phyloP scores from a whole-genome alignment of 805 yeast genomes.

The Helenozyma rhizophorensis region DNA sequence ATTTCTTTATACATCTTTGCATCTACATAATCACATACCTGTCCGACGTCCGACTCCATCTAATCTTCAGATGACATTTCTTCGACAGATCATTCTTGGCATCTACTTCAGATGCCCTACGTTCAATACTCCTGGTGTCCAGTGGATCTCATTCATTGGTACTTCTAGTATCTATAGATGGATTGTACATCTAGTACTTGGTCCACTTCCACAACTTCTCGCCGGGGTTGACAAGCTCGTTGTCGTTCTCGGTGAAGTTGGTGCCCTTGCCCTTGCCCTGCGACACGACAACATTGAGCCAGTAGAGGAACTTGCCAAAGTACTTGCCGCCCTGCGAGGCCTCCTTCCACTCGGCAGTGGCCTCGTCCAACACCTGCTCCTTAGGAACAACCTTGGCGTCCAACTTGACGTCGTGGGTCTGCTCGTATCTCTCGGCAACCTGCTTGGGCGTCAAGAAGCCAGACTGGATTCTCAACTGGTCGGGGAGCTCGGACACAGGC shows the following conservation, averaged over 20 bases:
- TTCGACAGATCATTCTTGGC: too few relatives aligned
- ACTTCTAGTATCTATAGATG: too few relatives aligned
- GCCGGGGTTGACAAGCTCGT: conserved; percentile 44
- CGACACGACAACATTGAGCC: conserved; percentile 26
- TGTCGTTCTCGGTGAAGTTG: conserved; percentile 26
- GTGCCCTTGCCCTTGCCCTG: conserved; percentile 41
- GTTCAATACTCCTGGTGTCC: too few relatives aligned
- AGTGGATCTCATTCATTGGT: too few relatives aligned
- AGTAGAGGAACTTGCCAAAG: conserved; percentile 30
- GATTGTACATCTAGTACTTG: conserved; percentile 23
- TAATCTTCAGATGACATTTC: too few relatives aligned
- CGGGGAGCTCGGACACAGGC: conserved; percentile 35
- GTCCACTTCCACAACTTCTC: conserved; percentile 44
- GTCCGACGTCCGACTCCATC: too few relatives aligned
- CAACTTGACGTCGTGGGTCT: conserved; percentile 26
- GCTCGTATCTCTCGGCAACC: conserved; percentile 37
- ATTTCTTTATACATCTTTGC: too few relatives aligned
- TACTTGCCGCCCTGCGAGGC: conserved; percentile 20
- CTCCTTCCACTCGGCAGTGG: conserved; percentile 19
- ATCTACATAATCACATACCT: too few relatives aligned
- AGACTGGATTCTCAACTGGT: conserved; percentile 40
- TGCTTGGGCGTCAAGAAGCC: conserved; percentile 36
- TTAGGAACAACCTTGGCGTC: conserved; percentile 22
- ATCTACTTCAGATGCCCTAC: too few relatives aligned
- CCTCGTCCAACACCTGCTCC: conserved; percentile 28